phyloP scores from a whole-genome alignment of 495 filamentous ascomycete species.

The Xylaria longipes region DNA sequence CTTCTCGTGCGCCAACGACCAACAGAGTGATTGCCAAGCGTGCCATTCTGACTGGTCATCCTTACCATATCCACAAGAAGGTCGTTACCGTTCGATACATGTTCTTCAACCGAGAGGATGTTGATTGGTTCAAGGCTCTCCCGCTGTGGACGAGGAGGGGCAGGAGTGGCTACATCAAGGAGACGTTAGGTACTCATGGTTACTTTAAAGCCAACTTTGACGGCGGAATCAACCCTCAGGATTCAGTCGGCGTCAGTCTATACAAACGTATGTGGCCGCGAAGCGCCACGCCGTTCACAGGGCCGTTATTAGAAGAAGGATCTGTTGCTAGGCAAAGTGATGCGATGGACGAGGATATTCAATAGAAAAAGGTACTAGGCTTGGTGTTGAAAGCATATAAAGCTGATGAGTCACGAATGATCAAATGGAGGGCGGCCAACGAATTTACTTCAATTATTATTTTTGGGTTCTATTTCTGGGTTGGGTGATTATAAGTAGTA shows the following conservation, averaged over 20 bases:
- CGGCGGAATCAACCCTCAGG: conserved; percentile 90
- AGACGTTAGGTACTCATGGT: conserved; percentile 92
- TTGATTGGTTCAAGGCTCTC: conserved; percentile 95
- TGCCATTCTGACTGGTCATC: conserved; percentile 92
- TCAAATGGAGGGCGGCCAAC: conserved; percentile 14
- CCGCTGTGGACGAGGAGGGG: conserved; percentile 93
- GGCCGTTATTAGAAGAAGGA: conserved; percentile 43
- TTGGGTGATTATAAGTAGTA: conserved; percentile 1
- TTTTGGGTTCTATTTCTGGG: not conserved
- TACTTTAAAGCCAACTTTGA: conserved; percentile 99
- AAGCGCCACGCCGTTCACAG: conserved; percentile 61
- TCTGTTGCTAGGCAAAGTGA: conserved; percentile 33
- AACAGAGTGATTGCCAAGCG: conserved; percentile 89
- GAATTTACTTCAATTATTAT: conserved; percentile 3
- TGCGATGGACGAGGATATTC: conserved; percentile 51
- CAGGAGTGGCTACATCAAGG: conserved; percentile 87
- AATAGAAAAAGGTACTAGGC: conserved; percentile 25
- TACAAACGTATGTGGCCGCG: conserved; percentile 94
- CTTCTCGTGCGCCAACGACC: conserved; percentile 78
- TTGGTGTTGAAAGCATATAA: conserved; percentile 15
- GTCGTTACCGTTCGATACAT: conserved; percentile 97
- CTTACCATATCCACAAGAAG: conserved; percentile 97
- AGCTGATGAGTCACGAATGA: conserved; percentile 8
- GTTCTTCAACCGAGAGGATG: conserved; percentile 97
- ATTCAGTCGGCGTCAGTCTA: conserved; percentile 88